Base-by-base conservation (phyloP, 1,139 yeast species). In the Blastobotrys aristatus region DNA sequence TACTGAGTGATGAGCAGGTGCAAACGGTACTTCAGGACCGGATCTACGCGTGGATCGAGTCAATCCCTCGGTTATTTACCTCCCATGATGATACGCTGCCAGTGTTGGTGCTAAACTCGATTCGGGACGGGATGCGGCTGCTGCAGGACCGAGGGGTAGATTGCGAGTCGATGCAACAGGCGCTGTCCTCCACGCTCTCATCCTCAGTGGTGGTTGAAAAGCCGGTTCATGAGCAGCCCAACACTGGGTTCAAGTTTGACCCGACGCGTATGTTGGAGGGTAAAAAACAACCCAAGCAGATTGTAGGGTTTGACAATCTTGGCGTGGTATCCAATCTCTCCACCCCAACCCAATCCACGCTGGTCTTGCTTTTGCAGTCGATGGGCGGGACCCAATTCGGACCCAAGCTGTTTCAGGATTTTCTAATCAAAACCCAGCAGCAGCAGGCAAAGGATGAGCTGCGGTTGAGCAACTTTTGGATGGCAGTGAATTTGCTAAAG, bases 31-130 rank as follows among this genome's bases (percentile, higher is more conserved):
- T 49, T 6, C 34, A 35, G 10, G 46, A 41, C n/a, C 32, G 47
- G 13, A 36, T 64, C 2, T 54, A 58, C 40, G 59, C 58, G 7
- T 63, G 69, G 62, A 50, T 67, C 8, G 60, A 57, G 6, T 50
- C 62, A 2, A 53, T 70, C 20, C 64, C 68, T 2, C 56, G 63
- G 5, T 49, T 57, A 1, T 50, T 65, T n/a, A 40, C 52, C 1
- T 50, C 58, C 18, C 61, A 59, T 22, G 67, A 65, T 46, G 67
- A 61, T 40, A 50, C 7, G 18, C 44, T 49, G 14, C 56, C 63
- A 6, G 33, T 50, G 5, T 22, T 47, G 5, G 43, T 57, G 2
- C 24, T 62, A 13, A 37, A 48, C 16, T 55, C 58, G 4, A 50
- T 57, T 29, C 45, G 44, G 16, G 35, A 50, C 11, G 52, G 54